These are phyloP conservation scores for Plectosphaerella plurivora DNA, from an alignment of 2,329 filamentous ascomycete species.

Conservation along the genomic window DNA sequence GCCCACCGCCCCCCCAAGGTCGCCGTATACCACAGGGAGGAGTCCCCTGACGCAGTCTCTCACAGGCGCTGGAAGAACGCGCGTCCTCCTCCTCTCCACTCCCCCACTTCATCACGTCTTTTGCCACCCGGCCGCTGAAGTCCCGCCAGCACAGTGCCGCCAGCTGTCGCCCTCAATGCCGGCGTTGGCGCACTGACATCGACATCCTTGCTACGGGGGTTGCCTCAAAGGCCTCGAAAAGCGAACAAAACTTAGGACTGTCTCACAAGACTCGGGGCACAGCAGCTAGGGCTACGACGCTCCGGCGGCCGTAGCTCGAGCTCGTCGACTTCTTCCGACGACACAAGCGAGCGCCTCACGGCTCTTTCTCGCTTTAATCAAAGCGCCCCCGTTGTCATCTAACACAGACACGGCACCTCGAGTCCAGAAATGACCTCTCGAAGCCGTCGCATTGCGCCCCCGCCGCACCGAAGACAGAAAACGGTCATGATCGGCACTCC, in stretches of 20 bases:
- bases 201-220: background rate
- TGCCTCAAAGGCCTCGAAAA: background rate
- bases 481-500: constrained; percentile 20
- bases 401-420: constrained; percentile 4
- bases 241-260: background rate
- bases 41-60: too few species aligned
- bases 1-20: too few species aligned
- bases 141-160: too few species aligned
- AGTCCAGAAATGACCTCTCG: background rate
- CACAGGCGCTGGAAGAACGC: too few species aligned
- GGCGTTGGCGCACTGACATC: too few species aligned
- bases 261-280: background rate
- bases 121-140: too few species aligned
- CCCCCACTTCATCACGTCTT: too few species aligned
- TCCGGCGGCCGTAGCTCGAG: background rate
- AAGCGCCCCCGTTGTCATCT: constrained; percentile 1
- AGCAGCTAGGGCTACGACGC: background rate
- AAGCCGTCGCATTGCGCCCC: background rate
- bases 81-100: too few species aligned
- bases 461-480: constrained; percentile 10
- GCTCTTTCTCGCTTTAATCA: constrained; percentile 27
- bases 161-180: too few species aligned
- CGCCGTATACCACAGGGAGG: too few species aligned
- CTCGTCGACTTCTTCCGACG: too few species aligned
- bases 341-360: constrained; percentile 15